phyloP scores from a whole-genome alignment of 2,329 filamentous ascomycete species.

The Aspergillus pseudotamarii region DNA sequence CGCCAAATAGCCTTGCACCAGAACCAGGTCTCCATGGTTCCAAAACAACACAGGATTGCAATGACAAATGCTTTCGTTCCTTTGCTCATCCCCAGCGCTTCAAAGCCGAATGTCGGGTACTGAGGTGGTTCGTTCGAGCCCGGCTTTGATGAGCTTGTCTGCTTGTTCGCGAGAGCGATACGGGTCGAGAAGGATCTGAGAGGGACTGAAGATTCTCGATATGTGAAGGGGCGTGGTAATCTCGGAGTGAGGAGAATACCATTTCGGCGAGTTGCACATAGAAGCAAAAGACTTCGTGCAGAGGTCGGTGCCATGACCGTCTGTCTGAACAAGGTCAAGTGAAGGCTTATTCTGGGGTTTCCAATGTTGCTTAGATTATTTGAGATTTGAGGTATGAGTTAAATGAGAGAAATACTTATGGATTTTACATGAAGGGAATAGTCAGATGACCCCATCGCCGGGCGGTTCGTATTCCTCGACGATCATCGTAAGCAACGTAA shows the following conservation, averaged over 20 bases:
- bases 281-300: not conserved
- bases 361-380: too few species aligned
- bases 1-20: constrained; percentile 32
- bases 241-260: not conserved
- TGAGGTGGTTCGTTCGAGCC: not conserved
- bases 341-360: not conserved
- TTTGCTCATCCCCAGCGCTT: constrained; percentile 32
- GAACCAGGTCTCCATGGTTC: constrained; percentile 39
- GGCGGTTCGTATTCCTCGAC: not conserved
- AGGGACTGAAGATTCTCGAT: not conserved
- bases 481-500: too few species aligned
- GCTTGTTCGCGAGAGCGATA: not conserved
- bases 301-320: too few species aligned
- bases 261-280: not conserved
- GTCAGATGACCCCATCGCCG: not conserved
- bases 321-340: too few species aligned
- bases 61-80: constrained; percentile 32
- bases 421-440: not conserved
- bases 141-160: not conserved
- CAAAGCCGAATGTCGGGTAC: constrained; percentile 20
- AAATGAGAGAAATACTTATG: not conserved
- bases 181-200: not conserved
- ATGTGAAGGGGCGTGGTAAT: not conserved
- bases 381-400: not conserved
- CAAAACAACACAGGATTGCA: constrained; percentile 30